Conservation (phyloP, 2,329 filamentous ascomycete genomes). For the Fusarium citri region DNA sequence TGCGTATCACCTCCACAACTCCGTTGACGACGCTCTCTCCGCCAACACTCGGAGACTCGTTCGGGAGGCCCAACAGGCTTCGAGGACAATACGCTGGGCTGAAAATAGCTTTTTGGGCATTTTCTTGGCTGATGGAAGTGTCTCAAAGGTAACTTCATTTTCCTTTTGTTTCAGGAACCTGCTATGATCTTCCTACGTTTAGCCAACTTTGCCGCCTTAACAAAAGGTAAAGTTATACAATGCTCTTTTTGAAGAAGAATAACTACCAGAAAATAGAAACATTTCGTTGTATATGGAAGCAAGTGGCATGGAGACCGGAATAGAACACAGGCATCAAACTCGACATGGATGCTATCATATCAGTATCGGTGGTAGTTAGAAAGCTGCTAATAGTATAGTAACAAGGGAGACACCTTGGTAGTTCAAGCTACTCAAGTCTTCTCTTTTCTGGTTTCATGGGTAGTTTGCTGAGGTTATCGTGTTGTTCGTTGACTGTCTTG, state of each 20-base stretch:
- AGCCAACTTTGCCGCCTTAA: no score
- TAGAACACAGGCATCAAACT: neutral
- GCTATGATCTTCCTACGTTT: no score
- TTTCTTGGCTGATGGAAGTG: neutral
- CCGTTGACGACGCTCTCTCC: neutral
- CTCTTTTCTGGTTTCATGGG: neutral
- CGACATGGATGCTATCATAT: no score
- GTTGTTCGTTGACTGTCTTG: neutral
- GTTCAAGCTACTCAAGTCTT: neutral
- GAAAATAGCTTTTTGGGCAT: neutral
- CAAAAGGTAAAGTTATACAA: neutral
- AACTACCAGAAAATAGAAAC: neutral
- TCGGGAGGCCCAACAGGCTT: neutral
- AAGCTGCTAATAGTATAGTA: neutral
- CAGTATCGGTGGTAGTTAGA: no score
- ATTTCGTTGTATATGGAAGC: neutral
- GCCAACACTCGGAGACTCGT: neutral
- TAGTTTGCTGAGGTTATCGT: neutral
- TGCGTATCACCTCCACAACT: neutral
- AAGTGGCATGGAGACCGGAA: neutral
- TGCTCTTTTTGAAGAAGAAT: neutral
- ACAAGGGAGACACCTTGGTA: neutral
- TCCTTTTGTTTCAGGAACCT: neutral
- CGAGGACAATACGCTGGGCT: neutral
- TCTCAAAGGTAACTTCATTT: neutral